phyloP scores from a whole-genome alignment of 2,329 filamentous ascomycete species.

The Arthrocladium fulminans region DNA sequence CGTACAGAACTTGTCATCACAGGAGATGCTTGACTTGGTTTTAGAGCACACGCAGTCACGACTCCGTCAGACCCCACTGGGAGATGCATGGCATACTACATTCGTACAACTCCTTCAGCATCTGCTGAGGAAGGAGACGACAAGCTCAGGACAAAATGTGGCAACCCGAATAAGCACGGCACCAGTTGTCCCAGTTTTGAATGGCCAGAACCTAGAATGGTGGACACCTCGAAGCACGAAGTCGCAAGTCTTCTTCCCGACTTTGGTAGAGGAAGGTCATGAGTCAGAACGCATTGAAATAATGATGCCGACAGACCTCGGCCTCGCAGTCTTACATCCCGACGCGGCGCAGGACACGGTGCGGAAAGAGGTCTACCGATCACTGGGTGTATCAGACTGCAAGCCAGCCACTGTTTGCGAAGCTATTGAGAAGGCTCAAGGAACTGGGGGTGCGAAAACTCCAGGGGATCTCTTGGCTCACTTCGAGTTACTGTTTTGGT shows the following conservation, averaged over 20 bases:
- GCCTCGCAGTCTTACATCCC: slow-evolving; percentile 11
- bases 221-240: not conserved
- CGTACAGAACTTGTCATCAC: slow-evolving; percentile 1
- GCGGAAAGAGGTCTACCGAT: slow-evolving; percentile 10
- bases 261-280: slow-evolving; percentile 10
- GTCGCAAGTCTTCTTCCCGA: slow-evolving; percentile 6
- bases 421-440: slow-evolving; percentile 4
- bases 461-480: slow-evolving; percentile 1
- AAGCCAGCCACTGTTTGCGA: not conserved
- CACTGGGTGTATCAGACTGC: slow-evolving; percentile 9
- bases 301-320: slow-evolving; percentile 11
- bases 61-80: slow-evolving; percentile 8
- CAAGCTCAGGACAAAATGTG: slow-evolving; percentile 2
- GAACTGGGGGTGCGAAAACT: not conserved
- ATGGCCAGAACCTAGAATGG: slow-evolving; percentile 7
- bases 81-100: slow-evolving; percentile 12
- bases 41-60: slow-evolving; percentile 2
- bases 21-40: slow-evolving; percentile 10
- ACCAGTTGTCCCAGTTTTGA: slow-evolving; percentile 9
- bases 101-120: slow-evolving; percentile 9
- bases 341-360: slow-evolving; percentile 6
- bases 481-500: slow-evolving; percentile 15
- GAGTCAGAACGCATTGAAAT: slow-evolving; percentile 9
- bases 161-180: not conserved
- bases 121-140: not conserved